Conservation (phyloP, 2,329 filamentous ascomycete species). For the Monascus ruber region DNA sequence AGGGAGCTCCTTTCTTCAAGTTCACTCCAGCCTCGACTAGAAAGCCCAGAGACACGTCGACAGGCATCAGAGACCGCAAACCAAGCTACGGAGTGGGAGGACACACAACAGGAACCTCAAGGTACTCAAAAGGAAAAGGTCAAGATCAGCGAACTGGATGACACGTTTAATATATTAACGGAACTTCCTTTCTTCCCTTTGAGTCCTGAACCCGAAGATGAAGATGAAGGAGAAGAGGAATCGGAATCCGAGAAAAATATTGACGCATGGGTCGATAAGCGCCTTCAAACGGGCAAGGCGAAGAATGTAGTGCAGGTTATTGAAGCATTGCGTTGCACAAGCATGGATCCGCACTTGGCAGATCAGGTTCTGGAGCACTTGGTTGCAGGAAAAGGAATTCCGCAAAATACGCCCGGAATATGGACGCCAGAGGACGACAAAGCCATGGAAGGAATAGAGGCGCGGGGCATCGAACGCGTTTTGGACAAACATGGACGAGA, state of each 20-base stretch:
- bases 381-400: constrained; percentile 22
- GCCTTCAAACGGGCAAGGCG: constrained; percentile 17
- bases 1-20: not conserved
- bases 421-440: constrained; percentile 39
- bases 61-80: not conserved
- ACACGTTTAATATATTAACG: constrained; percentile 13
- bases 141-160: constrained; percentile 3
- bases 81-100: not conserved
- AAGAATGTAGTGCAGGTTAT: constrained; percentile 19
- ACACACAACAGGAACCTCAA: not conserved
- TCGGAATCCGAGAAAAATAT: constrained; percentile 13
- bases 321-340: constrained; percentile 27
- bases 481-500: constrained; percentile 35
- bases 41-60: not conserved
- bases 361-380: constrained; percentile 24
- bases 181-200: constrained; percentile 21
- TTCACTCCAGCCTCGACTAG: not conserved
- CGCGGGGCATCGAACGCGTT: constrained; percentile 21
- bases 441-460: constrained; percentile 22
- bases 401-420: constrained; percentile 31
- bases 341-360: constrained; percentile 28
- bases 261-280: constrained; percentile 30
- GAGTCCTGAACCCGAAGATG: constrained; percentile 10
- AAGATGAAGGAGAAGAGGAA: constrained; percentile 4
- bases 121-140: not conserved